Conservation (phyloP, 1,284 basidiomycete genomes). For the Ganoderma meredithae region DNA sequence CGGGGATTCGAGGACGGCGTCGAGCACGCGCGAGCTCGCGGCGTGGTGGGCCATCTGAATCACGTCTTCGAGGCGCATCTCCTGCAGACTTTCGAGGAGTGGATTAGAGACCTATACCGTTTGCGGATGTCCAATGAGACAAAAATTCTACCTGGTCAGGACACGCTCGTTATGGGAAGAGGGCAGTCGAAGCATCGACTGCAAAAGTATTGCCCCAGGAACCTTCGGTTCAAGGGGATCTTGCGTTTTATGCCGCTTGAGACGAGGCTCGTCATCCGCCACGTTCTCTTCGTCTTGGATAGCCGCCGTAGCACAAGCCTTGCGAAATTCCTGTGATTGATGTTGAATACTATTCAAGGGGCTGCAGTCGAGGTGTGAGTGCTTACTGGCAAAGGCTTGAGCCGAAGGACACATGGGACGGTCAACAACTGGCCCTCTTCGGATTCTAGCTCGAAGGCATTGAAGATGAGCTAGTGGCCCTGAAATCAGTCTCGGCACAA, state of each 20-base stretch:
- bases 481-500: neutral
- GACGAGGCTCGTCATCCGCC: slow-evolving; percentile 17
- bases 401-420: slow-evolving; percentile 57
- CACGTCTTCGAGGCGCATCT: slow-evolving; percentile 65
- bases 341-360: neutral
- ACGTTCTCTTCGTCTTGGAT: slow-evolving; percentile 21
- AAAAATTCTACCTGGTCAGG: slow-evolving; percentile 63
- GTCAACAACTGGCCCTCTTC: slow-evolving; percentile 46
- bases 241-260: slow-evolving; percentile 37
- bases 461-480: slow-evolving; percentile 58
- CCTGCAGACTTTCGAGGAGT: slow-evolving; percentile 34
- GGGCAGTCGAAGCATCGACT: slow-evolving; percentile 77
- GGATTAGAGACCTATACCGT: neutral
- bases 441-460: slow-evolving; percentile 64
- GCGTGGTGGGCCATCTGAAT: slow-evolving; percentile 75
- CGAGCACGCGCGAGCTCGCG: slow-evolving; percentile 84
- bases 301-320: slow-evolving; percentile 25
- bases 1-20: slow-evolving; percentile 76
- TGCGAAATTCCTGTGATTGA: slow-evolving; percentile 47
- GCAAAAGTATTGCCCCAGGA: slow-evolving; percentile 88
- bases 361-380: no score
- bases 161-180: slow-evolving; percentile 72
- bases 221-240: slow-evolving; percentile 67
- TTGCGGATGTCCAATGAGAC: neutral
- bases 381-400: slow-evolving; percentile 47